These are phyloP conservation scores for Glomus cerebriforme DNA, from an alignment of 192 early-diverging fungal genomes.

Conservation along the genomic window DNA sequence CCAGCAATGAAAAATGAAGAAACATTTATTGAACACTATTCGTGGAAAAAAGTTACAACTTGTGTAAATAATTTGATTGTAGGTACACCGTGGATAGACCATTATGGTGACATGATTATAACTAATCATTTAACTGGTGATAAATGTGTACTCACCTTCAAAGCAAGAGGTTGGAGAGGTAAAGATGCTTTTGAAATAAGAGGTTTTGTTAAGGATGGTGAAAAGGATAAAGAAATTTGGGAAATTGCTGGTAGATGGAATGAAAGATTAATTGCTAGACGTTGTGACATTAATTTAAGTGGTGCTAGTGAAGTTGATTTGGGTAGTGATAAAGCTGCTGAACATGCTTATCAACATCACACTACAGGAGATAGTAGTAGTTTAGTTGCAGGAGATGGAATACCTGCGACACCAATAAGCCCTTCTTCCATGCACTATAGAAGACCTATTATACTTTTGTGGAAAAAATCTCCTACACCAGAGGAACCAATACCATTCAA, in stretches of 20 bases:
- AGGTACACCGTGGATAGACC: slow-evolving; percentile 83
- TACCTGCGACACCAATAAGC: slow-evolving; percentile 35
- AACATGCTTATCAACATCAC: slow-evolving; percentile 27
- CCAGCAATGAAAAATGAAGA: slow-evolving; percentile 49
- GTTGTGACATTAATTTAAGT: slow-evolving; percentile 30
- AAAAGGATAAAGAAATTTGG: slow-evolving; percentile 52
- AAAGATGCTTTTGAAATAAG: slow-evolving; percentile 64
- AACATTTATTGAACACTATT: slow-evolving; percentile 76
- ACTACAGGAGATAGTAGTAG: neutral
- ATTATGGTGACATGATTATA: slow-evolving; percentile 84
- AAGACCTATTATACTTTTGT: slow-evolving; percentile 59
- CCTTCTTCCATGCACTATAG: neutral
- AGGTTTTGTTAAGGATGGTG: slow-evolving; percentile 54
- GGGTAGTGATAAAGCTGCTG: slow-evolving; percentile 46
- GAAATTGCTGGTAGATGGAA: slow-evolving; percentile 73
- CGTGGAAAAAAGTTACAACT: slow-evolving; percentile 86
- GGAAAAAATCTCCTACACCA: slow-evolving; percentile 60
- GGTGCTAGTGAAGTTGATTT: slow-evolving; percentile 40
- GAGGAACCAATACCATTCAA: slow-evolving; percentile 64
- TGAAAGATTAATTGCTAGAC: slow-evolving; percentile 61
- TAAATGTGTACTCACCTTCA: slow-evolving; percentile 72
- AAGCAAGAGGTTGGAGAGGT: slow-evolving; percentile 73
- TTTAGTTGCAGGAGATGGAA: slow-evolving; percentile 16
- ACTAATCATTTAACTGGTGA: slow-evolving; percentile 84
- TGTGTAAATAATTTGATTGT: slow-evolving; percentile 86